Evolutionary conservation across 1,284 basidiomycete genomes (phyloP).

Genomic region (Wolfiporia cocos): DNA sequence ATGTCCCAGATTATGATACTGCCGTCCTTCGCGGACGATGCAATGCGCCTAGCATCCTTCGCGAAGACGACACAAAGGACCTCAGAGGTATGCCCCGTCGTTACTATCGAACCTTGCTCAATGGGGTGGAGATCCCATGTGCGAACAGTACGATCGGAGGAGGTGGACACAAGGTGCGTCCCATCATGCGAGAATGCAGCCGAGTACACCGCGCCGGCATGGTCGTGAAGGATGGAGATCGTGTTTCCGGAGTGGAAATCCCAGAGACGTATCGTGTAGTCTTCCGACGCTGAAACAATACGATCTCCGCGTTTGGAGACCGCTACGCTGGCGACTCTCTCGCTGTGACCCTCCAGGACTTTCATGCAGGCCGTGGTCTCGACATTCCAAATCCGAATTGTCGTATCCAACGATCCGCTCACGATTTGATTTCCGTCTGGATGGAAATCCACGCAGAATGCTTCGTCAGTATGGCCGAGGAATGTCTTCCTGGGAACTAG

Average conservation of each 20-base stretch:
- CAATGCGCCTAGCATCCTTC: too few relatives aligned
- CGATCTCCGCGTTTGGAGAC: background rate
- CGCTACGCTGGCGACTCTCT: background rate
- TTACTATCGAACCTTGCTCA: too few relatives aligned
- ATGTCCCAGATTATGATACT: too few relatives aligned
- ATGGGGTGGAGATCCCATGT: background rate
- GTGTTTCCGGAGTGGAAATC: background rate
- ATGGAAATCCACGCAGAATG: background rate
- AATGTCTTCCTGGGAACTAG: too few relatives aligned
- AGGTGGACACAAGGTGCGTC: background rate
- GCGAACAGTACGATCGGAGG: background rate
- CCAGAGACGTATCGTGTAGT: background rate
- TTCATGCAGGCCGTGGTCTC: background rate
- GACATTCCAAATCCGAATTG: background rate
- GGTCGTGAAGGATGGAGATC: background rate
- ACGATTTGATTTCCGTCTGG: background rate
- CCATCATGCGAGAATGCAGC: background rate
- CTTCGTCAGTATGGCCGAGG: background rate
- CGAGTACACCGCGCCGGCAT: background rate
- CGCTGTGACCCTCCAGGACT: background rate
- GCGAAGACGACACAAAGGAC: too few relatives aligned
- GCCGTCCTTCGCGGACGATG: too few relatives aligned
- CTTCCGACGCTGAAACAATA: background rate
- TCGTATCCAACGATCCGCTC: too few relatives aligned
- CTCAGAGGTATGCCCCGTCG: too few relatives aligned